Conservation (phyloP, 169 alveolate species). For the Cryptosporidium parvum region DNA sequence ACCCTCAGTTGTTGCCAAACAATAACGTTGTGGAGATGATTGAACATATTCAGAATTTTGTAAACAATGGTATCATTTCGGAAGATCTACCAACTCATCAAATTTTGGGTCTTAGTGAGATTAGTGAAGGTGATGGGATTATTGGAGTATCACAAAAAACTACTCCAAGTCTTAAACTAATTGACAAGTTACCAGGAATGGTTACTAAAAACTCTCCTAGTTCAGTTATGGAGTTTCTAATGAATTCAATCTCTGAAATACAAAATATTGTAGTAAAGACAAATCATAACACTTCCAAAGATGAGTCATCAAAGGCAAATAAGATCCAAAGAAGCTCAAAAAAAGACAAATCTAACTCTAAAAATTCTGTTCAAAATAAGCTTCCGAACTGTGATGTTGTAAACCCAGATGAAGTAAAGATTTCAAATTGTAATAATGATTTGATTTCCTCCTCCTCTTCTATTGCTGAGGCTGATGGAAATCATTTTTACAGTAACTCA, state of each 20-base stretch:
- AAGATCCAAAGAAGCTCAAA: slow-evolving; percentile 35
- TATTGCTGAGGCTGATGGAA: not conserved
- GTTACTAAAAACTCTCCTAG: slow-evolving; percentile 10
- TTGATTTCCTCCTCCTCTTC: not conserved
- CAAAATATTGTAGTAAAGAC: slow-evolving; percentile 56
- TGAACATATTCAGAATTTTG: slow-evolving; percentile 32
- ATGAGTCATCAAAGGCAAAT: slow-evolving; percentile 7
- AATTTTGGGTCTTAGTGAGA: not conserved
- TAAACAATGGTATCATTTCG: slow-evolving; percentile 44
- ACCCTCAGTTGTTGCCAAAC: slow-evolving; percentile 42
- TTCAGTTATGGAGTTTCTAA: slow-evolving; percentile 56
- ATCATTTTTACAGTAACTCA: not conserved
- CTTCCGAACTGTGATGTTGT: not conserved
- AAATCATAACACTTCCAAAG: slow-evolving; percentile 31
- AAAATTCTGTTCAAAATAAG: not conserved
- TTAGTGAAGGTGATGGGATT: not conserved
- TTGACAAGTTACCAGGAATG: slow-evolving; percentile 12
- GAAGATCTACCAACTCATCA: slow-evolving; percentile 35
- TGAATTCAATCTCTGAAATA: slow-evolving; percentile 34
- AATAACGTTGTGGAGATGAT: slow-evolving; percentile 16
- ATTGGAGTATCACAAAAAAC: slow-evolving; percentile 43
- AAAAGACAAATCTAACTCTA: slow-evolving; percentile 13
- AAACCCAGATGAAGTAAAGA: slow-evolving; percentile 3
- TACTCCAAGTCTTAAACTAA: not conserved
- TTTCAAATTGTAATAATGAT: not conserved